phyloP scores from a whole-genome alignment of 2,329 filamentous ascomycete species.

The Onygenales sp. region DNA sequence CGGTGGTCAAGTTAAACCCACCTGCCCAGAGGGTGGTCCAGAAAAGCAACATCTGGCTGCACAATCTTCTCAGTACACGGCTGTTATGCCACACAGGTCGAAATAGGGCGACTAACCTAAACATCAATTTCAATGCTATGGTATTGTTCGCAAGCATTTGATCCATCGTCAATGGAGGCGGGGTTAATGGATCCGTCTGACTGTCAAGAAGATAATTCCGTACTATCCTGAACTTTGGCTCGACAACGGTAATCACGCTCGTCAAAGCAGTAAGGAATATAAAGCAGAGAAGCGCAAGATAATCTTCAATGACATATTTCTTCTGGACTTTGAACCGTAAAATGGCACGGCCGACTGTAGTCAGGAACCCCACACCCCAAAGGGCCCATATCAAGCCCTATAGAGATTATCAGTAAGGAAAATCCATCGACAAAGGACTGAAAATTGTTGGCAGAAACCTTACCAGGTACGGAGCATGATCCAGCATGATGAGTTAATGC shows the following conservation, averaged over 20 bases:
- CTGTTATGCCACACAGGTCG: neutral
- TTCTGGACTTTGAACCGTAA: neutral
- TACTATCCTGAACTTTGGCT: neutral
- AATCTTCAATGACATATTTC: neutral
- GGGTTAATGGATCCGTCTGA: neutral
- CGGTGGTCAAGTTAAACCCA: neutral
- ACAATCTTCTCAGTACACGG: neutral
- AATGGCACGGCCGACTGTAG: neutral
- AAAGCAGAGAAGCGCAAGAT: neutral
- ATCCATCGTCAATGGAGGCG: neutral
- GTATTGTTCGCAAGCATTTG: neutral
- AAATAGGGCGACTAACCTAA: neutral
- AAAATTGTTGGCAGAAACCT: neutral
- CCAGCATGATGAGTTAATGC: neutral
- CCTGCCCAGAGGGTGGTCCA: constrained; percentile 1
- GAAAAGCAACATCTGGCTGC: neutral
- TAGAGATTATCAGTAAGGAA: neutral
- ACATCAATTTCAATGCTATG: neutral
- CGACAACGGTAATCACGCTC: neutral
- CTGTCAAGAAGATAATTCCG: neutral
- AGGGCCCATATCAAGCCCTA: neutral
- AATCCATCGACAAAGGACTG: neutral
- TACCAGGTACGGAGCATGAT: neutral
- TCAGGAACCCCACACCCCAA: neutral
- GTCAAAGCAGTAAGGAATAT: constrained; percentile 2